phyloP scores from a whole-genome alignment of 768 basidiomycete genomes.

The Punctularia strigosozonata region DNA sequence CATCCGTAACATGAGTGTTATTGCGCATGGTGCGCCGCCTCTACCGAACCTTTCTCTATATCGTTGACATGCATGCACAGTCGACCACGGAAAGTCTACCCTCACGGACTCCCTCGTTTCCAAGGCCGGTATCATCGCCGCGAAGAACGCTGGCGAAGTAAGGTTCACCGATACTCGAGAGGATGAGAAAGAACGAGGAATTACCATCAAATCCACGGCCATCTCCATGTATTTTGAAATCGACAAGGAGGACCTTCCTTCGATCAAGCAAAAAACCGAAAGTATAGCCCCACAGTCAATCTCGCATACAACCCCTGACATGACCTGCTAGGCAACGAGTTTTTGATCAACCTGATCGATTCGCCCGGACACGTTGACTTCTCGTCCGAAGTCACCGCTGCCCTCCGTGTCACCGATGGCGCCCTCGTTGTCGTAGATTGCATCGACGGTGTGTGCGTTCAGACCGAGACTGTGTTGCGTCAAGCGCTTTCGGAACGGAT shows the following conservation, averaged over 20 bases:
- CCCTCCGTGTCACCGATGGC: conserved; percentile 99
- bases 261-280: conserved; percentile 90
- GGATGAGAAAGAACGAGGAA: conserved; percentile 99
- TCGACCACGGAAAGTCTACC: conserved; percentile 99
- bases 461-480: conserved; percentile 98
- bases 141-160: conserved; percentile 88
- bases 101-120: conserved; percentile 98
- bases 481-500: conserved; percentile 97
- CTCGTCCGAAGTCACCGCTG: conserved; percentile 99
- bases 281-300: conserved; percentile 34
- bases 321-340: conserved; percentile 58
- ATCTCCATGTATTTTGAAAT: conserved; percentile 99
- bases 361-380: conserved; percentile 99
- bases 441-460: conserved; percentile 98
- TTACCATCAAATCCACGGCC: conserved; percentile 99
- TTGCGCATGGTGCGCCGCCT: conserved; percentile 63
- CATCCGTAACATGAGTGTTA: conserved; percentile 93
- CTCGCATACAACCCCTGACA: background rate
- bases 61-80: conserved; percentile 25
- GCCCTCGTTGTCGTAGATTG: conserved; percentile 99
- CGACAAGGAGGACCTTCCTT: conserved; percentile 71
- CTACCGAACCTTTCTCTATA: conserved; percentile 10
- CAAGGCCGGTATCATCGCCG: conserved; percentile 98
- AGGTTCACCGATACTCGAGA: conserved; percentile 96
- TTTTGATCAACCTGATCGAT: conserved; percentile 99